Conservation (phyloP, 257 asterid genomes). For the Solanum microdontum region DNA sequence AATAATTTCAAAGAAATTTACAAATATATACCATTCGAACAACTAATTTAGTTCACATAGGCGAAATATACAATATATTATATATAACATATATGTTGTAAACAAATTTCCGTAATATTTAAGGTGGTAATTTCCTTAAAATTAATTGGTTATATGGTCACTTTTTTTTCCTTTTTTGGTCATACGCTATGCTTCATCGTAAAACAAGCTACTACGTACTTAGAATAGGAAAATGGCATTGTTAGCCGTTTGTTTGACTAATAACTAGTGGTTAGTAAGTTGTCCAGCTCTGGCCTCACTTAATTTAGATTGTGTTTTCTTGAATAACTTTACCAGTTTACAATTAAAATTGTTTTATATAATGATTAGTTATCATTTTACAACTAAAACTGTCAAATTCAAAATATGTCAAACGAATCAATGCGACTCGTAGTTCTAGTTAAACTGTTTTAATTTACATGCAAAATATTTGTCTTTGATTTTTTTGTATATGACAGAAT, state of each 20-base stretch:
- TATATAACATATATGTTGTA: background rate
- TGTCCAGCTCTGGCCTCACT: background rate
- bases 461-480: background rate
- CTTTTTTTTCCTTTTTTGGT: background rate
- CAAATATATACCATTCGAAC: background rate
- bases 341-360: background rate
- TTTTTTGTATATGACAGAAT: background rate
- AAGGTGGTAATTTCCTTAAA: background rate
- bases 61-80: background rate
- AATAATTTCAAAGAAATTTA: background rate
- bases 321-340: background rate
- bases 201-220: background rate
- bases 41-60: background rate
- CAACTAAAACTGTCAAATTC: background rate
- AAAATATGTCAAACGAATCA: background rate
- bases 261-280: background rate
- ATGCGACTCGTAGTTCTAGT: background rate
- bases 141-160: background rate
- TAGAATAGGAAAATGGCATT: background rate
- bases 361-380: background rate
- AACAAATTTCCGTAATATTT: background rate
- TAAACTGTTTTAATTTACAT: background rate
- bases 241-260: background rate
- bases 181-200: conserved; percentile 6
- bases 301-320: background rate